Evolutionary conservation across 2,329 filamentous ascomycete genomes (phyloP).

Genomic region (Fusarium globosum): DNA sequence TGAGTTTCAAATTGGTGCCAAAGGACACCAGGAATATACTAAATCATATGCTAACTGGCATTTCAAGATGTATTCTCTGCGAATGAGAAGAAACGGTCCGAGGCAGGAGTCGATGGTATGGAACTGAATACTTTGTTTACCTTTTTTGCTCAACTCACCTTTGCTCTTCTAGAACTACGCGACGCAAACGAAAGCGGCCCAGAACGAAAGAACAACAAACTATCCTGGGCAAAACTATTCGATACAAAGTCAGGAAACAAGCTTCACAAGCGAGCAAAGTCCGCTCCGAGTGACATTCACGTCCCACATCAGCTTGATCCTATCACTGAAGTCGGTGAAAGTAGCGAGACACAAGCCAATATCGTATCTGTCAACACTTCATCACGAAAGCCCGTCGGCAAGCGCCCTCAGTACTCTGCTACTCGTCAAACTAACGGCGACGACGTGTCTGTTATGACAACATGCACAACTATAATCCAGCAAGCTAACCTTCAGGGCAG

Average conservation of each 20-base stretch:
- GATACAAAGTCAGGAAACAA: conserved; percentile 29
- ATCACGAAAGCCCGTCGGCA: neutral
- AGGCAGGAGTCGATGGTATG: conserved; percentile 3
- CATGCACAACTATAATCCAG: conserved; percentile 10
- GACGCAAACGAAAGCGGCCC: neutral
- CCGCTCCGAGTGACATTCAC: neutral
- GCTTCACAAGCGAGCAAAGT: conserved; percentile 26
- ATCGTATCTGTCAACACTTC: neutral
- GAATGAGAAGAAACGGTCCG: neutral
- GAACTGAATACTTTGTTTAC: neutral
- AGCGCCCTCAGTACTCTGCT: neutral
- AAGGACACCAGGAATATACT: neutral
- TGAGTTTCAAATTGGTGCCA: neutral
- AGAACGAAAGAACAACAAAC: neutral
- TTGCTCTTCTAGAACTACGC: neutral
- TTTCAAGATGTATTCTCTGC: conserved; percentile 1
- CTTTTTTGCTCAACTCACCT: neutral
- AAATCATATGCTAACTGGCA: neutral
- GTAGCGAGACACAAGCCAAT: neutral
- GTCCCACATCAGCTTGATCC: neutral
- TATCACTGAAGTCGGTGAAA: conserved; percentile 8
- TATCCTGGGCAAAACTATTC: conserved; percentile 11
- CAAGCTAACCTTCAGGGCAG: neutral
- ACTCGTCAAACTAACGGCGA: neutral
- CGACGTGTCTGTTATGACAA: neutral